These are phyloP conservation scores for Lycium ferocissimum DNA, from an alignment of 257 asterid species.

Conservation along the genomic window DNA sequence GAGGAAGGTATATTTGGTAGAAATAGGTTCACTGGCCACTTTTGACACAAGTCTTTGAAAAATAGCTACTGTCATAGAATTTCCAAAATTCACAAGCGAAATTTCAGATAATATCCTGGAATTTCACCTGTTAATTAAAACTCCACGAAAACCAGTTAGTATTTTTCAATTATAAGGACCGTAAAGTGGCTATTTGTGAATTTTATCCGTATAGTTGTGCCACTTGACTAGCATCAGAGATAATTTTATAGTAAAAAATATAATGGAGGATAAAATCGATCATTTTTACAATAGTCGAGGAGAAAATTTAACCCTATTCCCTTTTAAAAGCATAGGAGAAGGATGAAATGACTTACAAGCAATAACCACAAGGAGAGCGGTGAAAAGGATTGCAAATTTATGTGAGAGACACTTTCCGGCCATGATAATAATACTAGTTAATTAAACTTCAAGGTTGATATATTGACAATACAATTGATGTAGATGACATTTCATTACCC, in stretches of 20 bases:
- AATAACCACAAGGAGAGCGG: background rate
- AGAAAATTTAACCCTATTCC: background rate
- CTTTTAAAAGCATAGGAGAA: background rate
- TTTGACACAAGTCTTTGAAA: too few relatives aligned
- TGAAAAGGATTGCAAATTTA: background rate
- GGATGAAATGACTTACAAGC: constrained; percentile 6
- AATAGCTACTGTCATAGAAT: too few relatives aligned
- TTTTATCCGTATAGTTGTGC: background rate
- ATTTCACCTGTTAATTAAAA: background rate
- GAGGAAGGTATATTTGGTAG: too few relatives aligned
- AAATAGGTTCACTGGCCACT: too few relatives aligned
- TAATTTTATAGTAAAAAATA: background rate
- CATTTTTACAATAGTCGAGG: background rate
- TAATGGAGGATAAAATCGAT: background rate
- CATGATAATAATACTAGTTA: background rate
- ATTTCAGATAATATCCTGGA: too few relatives aligned
- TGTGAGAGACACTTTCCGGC: background rate
- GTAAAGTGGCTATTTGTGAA: background rate
- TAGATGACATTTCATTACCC: background rate
- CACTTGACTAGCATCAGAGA: background rate
- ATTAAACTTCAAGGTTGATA: background rate
- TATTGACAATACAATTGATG: background rate
- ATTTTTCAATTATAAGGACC: background rate
- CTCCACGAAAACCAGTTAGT: background rate
- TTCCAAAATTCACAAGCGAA: too few relatives aligned